Conservation (phyloP, 768 basidiomycete genomes). For the Rhodotorula diobovata region DNA sequence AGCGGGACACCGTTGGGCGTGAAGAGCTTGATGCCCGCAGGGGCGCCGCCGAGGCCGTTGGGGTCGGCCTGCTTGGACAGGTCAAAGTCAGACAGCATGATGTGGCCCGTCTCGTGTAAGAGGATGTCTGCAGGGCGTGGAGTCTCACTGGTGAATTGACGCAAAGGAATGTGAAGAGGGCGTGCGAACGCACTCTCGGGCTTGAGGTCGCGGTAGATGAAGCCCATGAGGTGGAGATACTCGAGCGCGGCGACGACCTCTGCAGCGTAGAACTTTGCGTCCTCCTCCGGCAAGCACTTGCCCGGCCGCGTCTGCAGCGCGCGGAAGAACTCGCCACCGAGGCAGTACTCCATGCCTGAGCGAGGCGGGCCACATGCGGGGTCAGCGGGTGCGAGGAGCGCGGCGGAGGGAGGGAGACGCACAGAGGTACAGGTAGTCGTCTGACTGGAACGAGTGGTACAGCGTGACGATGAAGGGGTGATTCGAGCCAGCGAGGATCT, state of each 20-base stretch:
- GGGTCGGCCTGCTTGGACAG: slow-evolving; percentile 84
- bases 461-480: slow-evolving; percentile 99
- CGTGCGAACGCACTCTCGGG: slow-evolving; percentile 82
- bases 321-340: slow-evolving; percentile 98
- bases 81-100: slow-evolving; percentile 99
- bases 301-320: slow-evolving; percentile 91
- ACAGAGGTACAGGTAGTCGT: slow-evolving; percentile 96
- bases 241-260: slow-evolving; percentile 97
- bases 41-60: slow-evolving; percentile 69
- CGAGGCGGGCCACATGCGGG: not conserved
- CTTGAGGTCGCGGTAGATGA: slow-evolving; percentile 98
- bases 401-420: slow-evolving; percentile 16
- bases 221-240: slow-evolving; percentile 98
- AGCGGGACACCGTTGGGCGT: slow-evolving; percentile 86
- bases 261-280: slow-evolving; percentile 93
- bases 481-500: slow-evolving; percentile 95
- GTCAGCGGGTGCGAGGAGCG: not conserved
- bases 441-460: slow-evolving; percentile 98
- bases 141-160: too few species aligned
- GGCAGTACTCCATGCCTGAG: slow-evolving; percentile 89
- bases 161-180: too few species aligned
- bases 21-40: slow-evolving; percentile 76
- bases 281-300: slow-evolving; percentile 94
- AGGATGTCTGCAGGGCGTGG: slow-evolving; percentile 72
- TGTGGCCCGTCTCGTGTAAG: slow-evolving; percentile 94